Conservation (phyloP, 768 basidiomycete species). For the Naganishia kalamii region DNA sequence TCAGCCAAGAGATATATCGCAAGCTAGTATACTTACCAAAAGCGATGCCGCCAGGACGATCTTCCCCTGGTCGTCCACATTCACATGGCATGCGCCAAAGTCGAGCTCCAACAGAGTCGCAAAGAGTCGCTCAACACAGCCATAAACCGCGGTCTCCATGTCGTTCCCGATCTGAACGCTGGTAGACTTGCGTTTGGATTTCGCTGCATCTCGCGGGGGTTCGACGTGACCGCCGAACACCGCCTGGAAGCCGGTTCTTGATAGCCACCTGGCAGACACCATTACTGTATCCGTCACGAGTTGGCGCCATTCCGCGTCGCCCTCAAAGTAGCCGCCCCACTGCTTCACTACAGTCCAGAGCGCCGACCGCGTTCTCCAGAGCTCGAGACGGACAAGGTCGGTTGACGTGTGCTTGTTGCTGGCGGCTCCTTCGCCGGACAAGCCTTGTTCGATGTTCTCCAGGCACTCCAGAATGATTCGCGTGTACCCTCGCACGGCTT, state of each 20-base stretch:
- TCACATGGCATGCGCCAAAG: slow-evolving; percentile 12
- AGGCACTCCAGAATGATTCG: slow-evolving; percentile 7
- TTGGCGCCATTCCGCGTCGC: slow-evolving; percentile 27
- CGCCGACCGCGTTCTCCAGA: slow-evolving; percentile 13
- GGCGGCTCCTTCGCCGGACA: not conserved
- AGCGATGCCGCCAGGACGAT: slow-evolving; percentile 3
- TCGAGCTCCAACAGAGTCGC: slow-evolving; percentile 7
- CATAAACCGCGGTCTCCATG: not conserved
- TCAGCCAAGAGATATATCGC: not conserved
- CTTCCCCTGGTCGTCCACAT: not conserved
- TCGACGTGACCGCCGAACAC: not conserved
- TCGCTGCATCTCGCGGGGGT: not conserved
- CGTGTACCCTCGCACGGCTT: slow-evolving; percentile 23
- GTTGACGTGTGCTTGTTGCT: not conserved
- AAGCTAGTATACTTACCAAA: not conserved
- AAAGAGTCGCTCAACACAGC: not conserved
- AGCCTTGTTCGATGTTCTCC: not conserved
- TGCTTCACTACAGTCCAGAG: slow-evolving; percentile 28
- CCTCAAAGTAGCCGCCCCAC: slow-evolving; percentile 37
- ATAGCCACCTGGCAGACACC: not conserved
- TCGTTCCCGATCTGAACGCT: not conserved
- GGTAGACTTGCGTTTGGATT: not conserved
- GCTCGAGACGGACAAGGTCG: not conserved
- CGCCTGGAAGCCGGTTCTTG: not conserved
- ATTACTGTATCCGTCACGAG: slow-evolving; percentile 16